Percentiles rank a stretch among this genome's conserved stretches.
phyloP scores from a whole-genome alignment of 2,329 filamentous ascomycete genomes.

The Colletotrichum shisoi region DNA sequence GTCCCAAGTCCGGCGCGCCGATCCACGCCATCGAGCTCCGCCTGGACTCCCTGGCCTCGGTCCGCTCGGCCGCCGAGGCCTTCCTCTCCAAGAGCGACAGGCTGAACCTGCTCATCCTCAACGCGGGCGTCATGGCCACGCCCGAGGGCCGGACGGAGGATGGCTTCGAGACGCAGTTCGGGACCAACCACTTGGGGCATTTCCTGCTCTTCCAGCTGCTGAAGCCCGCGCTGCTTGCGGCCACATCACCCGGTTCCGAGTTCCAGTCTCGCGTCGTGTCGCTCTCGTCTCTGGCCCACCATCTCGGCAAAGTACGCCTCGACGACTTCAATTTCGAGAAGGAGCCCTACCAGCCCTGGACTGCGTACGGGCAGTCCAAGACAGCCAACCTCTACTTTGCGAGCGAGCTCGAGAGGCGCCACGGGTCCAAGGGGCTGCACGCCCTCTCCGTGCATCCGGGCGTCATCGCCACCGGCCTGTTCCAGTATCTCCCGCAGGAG shows the following conservation, averaged over 20 bases:
- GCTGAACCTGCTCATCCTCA: conserved; percentile 54
- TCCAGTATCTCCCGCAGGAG: not conserved
- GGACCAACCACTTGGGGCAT: conserved; percentile 61
- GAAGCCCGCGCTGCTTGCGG: conserved; percentile 53
- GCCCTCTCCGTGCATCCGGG: conserved; percentile 56
- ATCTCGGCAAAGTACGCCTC: conserved; percentile 43
- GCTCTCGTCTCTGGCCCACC: conserved; percentile 55
- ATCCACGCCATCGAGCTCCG: conserved; percentile 1
- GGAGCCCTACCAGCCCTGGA: conserved; percentile 47
- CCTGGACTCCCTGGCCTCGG: conserved; percentile 38
- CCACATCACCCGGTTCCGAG: conserved; percentile 43
- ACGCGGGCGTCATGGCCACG: conserved; percentile 53
- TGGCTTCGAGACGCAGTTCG: conserved; percentile 54
- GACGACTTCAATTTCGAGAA: conserved; percentile 43
- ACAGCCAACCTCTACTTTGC: conserved; percentile 60
- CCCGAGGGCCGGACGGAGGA: conserved; percentile 41
- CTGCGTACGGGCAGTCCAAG: conserved; percentile 59
- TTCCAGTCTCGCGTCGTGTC: conserved; percentile 58
- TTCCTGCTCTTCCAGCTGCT: conserved; percentile 64
- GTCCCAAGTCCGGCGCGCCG: not conserved
- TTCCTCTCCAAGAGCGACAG: conserved; percentile 45
- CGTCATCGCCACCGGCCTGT: conserved; percentile 44
- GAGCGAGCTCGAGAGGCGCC: conserved; percentile 25
- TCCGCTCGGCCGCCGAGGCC: conserved; percentile 44
- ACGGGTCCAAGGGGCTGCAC: conserved; percentile 49